Evolutionary conservation across 2,329 filamentous ascomycete genomes (phyloP).

Genomic region (Diaporthe australafricana): DNA sequence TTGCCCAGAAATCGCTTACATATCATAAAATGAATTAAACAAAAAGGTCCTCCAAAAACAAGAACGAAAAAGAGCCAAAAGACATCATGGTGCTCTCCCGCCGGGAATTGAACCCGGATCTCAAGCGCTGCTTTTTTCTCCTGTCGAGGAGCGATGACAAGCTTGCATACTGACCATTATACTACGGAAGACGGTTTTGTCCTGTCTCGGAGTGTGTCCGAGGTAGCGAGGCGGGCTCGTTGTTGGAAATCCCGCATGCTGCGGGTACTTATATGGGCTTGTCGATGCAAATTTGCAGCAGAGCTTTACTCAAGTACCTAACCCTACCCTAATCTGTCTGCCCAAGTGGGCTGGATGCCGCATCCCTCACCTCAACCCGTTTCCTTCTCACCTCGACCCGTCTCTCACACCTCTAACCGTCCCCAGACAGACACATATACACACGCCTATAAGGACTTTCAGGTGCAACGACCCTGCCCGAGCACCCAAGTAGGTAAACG

Average conservation of each 20-base stretch:
- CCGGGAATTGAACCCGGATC: slow-evolving; percentile 28
- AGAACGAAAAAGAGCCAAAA: not conserved
- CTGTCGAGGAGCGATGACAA: slow-evolving; percentile 24
- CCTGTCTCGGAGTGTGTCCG: not conserved
- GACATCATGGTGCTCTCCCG: not conserved
- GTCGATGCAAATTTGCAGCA: not conserved
- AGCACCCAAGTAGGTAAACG: not conserved
- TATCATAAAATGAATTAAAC: no score
- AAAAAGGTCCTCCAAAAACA: no score
- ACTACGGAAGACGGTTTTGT: slow-evolving; percentile 9
- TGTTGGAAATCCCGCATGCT: not conserved
- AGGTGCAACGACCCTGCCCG: not conserved
- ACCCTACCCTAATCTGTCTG: no score
- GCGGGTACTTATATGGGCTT: not conserved
- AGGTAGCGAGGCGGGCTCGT: slow-evolving; percentile 17
- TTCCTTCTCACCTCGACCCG: no score
- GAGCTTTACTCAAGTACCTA: no score
- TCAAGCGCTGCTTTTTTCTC: slow-evolving; percentile 26
- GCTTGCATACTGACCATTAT: slow-evolving; percentile 26
- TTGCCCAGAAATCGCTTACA: no score
- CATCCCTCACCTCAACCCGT: no score
- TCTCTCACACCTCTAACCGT: no score
- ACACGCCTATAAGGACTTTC: not conserved
- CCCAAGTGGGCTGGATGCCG: no score
- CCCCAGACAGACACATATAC: no score